These are phyloP conservation scores for Berberis thunbergii DNA, from an alignment of 164 flowering plant species.

Conservation along the genomic window DNA sequence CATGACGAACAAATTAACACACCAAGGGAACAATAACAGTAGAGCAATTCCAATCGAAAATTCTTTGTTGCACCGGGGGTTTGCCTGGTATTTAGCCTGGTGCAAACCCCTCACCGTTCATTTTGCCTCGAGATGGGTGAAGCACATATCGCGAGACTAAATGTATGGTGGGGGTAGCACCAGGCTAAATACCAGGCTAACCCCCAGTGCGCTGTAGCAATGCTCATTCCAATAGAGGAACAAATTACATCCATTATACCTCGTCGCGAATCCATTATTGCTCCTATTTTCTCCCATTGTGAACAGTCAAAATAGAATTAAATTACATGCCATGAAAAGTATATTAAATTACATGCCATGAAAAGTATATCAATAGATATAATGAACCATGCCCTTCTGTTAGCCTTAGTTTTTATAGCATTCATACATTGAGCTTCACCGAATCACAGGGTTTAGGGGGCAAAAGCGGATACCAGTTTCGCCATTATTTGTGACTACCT, in stretches of 20 bases:
- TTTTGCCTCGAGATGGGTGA: no score
- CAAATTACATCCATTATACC: no score
- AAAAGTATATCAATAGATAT: neutral
- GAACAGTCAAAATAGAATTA: neutral
- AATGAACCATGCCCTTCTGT: neutral
- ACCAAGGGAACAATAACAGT: no score
- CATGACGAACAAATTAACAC: no score
- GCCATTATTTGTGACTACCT: slow-evolving; percentile 19
- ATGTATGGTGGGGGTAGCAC: no score
- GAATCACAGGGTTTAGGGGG: neutral
- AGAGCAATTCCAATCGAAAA: no score
- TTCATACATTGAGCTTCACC: neutral
- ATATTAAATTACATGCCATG: neutral
- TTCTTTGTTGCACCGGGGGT: no score
- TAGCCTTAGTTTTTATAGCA: neutral
- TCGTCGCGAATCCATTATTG: neutral
- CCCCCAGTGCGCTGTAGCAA: neutral
- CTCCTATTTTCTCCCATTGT: neutral
- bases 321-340: neutral
- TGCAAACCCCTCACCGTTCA: no score
- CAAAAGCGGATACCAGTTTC: slow-evolving; percentile 27
- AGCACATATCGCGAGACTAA: no score
- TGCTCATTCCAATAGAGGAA: neutral
- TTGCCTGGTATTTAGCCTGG: no score
- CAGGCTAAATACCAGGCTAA: no score